Percentiles rank a stretch among this genome's conserved stretches.
These are phyloP conservation scores for Cladosporium halotolerans DNA, from an alignment of 2,329 filamentous ascomycete genomes.

Conservation along the genomic window DNA sequence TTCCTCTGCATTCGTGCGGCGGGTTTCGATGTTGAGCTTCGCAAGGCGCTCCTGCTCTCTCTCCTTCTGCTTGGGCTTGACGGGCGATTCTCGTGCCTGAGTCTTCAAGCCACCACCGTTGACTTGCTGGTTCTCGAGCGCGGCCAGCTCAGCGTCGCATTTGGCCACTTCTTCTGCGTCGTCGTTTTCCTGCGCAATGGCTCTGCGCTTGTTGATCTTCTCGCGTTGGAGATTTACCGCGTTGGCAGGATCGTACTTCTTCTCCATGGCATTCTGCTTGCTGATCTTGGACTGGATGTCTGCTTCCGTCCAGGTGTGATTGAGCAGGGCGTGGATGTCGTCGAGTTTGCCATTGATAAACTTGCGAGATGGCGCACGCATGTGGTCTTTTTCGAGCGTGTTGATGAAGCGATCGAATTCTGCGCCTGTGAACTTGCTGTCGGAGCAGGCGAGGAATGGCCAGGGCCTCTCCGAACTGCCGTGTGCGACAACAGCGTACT, in stretches of 20 bases:
- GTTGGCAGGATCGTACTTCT: constrained; percentile 44
- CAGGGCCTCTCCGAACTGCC: constrained; percentile 79
- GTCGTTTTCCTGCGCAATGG: constrained; percentile 58
- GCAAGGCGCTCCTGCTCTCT: constrained; percentile 76
- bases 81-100: constrained; percentile 31
- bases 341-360: constrained; percentile 65
- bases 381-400: constrained; percentile 64
- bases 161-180: constrained; percentile 52
- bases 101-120: constrained; percentile 42
- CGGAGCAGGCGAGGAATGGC: constrained; percentile 86
- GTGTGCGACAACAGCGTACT: constrained; percentile 75
- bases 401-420: constrained; percentile 80
- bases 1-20: constrained; percentile 75
- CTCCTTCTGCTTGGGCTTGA: constrained; percentile 41
- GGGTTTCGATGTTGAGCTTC: constrained; percentile 76
- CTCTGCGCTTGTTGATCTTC: constrained; percentile 58
- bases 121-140: constrained; percentile 54
- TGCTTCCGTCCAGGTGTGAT: constrained; percentile 73
- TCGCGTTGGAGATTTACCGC: constrained; percentile 63
- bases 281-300: constrained; percentile 76
- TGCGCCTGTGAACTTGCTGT: constrained; percentile 67
- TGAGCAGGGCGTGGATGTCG: constrained; percentile 73
- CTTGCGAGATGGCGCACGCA: constrained; percentile 67
- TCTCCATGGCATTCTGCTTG: constrained; percentile 61
- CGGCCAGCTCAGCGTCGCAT: constrained; percentile 44